Conservation (phyloP, 1,284 basidiomycete genomes). For the Naganishia sp. region DNA sequence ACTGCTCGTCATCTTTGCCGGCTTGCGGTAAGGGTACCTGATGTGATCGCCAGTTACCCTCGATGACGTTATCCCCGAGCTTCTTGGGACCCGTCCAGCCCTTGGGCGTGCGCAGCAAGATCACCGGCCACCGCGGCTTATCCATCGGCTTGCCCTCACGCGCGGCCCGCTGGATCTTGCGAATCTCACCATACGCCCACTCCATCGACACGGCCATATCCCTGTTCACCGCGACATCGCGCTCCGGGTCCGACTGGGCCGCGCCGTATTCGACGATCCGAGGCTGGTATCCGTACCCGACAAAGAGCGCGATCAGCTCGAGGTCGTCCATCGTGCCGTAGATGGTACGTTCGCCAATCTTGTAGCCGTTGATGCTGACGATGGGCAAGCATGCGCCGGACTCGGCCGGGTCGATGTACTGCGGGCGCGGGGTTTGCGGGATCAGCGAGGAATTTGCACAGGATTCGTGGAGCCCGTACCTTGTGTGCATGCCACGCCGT, state of each 20-base stretch:
- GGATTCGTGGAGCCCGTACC: not conserved
- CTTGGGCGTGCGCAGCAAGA: slow-evolving; percentile 81
- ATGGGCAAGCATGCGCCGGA: slow-evolving; percentile 85
- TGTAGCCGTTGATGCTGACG: slow-evolving; percentile 71
- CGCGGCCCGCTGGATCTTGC: slow-evolving; percentile 74
- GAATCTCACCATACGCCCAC: slow-evolving; percentile 76
- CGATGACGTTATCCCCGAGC: slow-evolving; percentile 68
- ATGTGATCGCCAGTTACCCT: slow-evolving; percentile 64
- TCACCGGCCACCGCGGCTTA: slow-evolving; percentile 83
- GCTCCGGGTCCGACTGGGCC: slow-evolving; percentile 47
- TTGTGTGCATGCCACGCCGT: slow-evolving; percentile 22
- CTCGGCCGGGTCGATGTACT: slow-evolving; percentile 85
- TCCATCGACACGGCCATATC: slow-evolving; percentile 74
- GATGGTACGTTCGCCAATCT: slow-evolving; percentile 83
- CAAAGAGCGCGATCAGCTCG: slow-evolving; percentile 70
- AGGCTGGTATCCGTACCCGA: slow-evolving; percentile 81
- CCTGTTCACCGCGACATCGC: slow-evolving; percentile 52
- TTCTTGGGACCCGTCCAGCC: slow-evolving; percentile 70
- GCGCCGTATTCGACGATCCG: slow-evolving; percentile 71
- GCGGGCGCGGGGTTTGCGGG: slow-evolving; percentile 86
- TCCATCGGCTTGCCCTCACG: slow-evolving; percentile 70
- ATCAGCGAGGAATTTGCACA: slow-evolving; percentile 37
- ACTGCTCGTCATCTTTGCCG: slow-evolving; percentile 65
- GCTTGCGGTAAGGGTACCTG: slow-evolving; percentile 73
- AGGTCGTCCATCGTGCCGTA: slow-evolving; percentile 86